Conservation (phyloP, 257 asterid species). For the Jacaranda copaia region DNA sequence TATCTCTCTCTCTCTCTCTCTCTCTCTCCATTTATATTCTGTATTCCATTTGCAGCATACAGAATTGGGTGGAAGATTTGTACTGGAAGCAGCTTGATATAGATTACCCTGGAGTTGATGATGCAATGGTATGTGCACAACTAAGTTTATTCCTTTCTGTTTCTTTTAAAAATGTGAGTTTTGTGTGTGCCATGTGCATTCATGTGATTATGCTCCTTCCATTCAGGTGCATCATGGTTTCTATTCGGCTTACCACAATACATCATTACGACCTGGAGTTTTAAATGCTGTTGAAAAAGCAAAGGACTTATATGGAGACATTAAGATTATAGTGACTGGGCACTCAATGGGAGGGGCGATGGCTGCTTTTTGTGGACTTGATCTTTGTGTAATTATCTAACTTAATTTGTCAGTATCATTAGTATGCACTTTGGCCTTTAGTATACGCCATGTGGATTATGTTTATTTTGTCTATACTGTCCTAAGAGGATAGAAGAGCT, state of each 20-base stretch:
- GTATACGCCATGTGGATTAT: neutral
- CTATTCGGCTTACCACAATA: conserved; percentile 70
- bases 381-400: conserved; percentile 51
- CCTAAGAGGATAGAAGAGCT: no score
- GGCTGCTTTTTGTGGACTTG: conserved; percentile 74
- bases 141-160: conserved; percentile 4
- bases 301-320: conserved; percentile 53
- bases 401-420: neutral
- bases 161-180: neutral
- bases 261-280: conserved; percentile 63
- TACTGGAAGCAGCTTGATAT: conserved; percentile 97
- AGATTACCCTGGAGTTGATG: conserved; percentile 88
- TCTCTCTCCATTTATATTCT: conserved; percentile 11
- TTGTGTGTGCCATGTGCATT: no score
- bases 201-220: neutral
- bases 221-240: conserved; percentile 76
- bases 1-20: neutral
- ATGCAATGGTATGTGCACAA: conserved; percentile 72
- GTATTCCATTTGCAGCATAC: conserved; percentile 62
- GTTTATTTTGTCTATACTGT: no score
- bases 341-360: conserved; percentile 87
- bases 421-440: neutral
- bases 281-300: conserved; percentile 52
- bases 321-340: conserved; percentile 62
- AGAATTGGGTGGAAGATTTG: conserved; percentile 96